Percentiles rank a stretch among this genome's conserved stretches.
Evolutionary conservation across 225 moss, liverwort and hornwort genomes (phyloP).

Genomic region (Bryum argenteum): DNA sequence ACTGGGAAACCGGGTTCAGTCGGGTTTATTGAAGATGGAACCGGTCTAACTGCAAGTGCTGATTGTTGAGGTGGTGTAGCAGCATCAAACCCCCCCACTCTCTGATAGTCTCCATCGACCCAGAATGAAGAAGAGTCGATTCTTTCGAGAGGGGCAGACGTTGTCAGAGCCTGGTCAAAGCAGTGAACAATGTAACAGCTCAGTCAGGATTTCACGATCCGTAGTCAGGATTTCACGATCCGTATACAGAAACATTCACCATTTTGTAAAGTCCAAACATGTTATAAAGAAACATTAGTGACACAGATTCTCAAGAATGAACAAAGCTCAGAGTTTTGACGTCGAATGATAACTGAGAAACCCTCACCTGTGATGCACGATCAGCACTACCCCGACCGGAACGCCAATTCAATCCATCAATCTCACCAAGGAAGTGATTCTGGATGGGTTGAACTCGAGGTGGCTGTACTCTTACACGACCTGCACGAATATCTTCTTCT

Average conservation of each 20-base stretch:
- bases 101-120: slow-evolving; percentile 49
- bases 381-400: slow-evolving; percentile 45
- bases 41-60: slow-evolving; percentile 30
- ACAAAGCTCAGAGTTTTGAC: not conserved
- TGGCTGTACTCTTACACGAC: slow-evolving; percentile 37
- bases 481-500: slow-evolving; percentile 52
- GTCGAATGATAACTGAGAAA: not conserved
- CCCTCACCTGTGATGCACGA: slow-evolving; percentile 48
- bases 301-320: not conserved
- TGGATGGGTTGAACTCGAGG: slow-evolving; percentile 35
- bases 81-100: slow-evolving; percentile 27
- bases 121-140: slow-evolving; percentile 53
- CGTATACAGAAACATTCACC: not conserved
- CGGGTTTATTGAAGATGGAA: slow-evolving; percentile 28
- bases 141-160: slow-evolving; percentile 50
- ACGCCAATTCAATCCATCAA: slow-evolving; percentile 49
- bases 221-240: not conserved
- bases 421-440: slow-evolving; percentile 43
- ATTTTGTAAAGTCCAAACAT: not conserved
- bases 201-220: not conserved
- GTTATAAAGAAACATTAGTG: not conserved
- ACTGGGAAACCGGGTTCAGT: slow-evolving; percentile 33
- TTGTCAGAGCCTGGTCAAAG: slow-evolving; percentile 42
- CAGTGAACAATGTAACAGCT: slow-evolving; percentile 8
- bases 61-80: slow-evolving; percentile 43